These are phyloP conservation scores for Ceriops decandra DNA, from an alignment of 345 rosid species.

Conservation along the genomic window DNA sequence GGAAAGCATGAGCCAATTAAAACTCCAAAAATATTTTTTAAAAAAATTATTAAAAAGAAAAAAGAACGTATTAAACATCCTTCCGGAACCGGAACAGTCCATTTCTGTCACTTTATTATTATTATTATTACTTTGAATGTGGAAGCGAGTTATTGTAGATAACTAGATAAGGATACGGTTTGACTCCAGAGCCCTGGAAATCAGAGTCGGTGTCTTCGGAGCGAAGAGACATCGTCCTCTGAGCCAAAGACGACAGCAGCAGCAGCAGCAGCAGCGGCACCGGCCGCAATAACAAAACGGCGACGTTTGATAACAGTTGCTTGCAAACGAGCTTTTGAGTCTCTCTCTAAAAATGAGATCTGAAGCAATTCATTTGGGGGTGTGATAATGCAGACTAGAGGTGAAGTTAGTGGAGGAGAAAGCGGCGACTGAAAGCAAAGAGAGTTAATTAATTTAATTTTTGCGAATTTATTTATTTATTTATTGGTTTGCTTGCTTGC, in stretches of 20 bases:
- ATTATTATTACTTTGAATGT: no score
- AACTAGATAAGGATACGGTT: slow-evolving; percentile 40
- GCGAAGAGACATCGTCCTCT: slow-evolving; percentile 42
- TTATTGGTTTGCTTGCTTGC: no score
- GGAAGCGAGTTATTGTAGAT: no score
- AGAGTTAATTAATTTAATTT: no score
- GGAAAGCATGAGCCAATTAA: slow-evolving; percentile 5
- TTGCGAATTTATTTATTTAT: no score
- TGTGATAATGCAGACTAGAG: background rate
- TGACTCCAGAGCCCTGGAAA: slow-evolving; percentile 54
- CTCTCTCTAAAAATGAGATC: background rate
- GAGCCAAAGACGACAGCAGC: background rate
- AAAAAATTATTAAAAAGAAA: background rate
- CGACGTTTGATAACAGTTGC: no score
- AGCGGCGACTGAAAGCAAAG: no score
- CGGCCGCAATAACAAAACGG: no score
- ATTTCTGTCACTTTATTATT: no score
- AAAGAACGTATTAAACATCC: background rate
- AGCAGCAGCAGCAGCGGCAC: background rate
- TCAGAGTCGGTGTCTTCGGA: slow-evolving; percentile 47
- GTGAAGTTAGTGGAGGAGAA: no score
- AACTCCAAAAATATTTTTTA: background rate
- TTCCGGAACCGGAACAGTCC: no score
- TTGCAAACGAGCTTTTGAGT: no score
- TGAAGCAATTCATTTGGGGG: background rate